phyloP scores from a whole-genome alignment of 192 early-diverging fungal genomes.

The Coemansia sp. region DNA sequence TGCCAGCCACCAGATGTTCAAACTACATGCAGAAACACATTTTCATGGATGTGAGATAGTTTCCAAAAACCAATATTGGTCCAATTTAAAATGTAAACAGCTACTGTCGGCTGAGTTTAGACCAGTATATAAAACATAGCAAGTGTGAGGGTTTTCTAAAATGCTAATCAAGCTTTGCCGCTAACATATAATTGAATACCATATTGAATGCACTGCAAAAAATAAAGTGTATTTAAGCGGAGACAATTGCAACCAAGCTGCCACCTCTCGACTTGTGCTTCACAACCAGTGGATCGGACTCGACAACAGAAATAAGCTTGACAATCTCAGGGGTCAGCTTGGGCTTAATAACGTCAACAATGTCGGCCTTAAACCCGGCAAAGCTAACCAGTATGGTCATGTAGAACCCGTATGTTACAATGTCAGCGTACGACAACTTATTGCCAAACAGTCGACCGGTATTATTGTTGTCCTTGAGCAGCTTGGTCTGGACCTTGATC shows the following conservation, averaged over 20 bases:
- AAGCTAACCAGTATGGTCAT: background rate
- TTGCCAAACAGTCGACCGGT: conserved; percentile 58
- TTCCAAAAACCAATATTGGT: too few species aligned
- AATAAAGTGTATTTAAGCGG: background rate
- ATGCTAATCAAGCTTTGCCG: too few species aligned
- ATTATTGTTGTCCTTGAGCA: conserved; percentile 51
- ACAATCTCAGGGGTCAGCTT: conserved; percentile 25
- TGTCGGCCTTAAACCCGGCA: background rate
- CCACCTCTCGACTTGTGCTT: conserved; percentile 17
- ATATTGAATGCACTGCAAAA: background rate
- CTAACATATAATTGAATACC: too few species aligned
- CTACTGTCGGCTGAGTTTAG: too few species aligned
- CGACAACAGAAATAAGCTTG: conserved; percentile 25
- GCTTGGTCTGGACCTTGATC: conserved; percentile 30
- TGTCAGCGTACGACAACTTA: conserved; percentile 49
- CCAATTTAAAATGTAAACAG: too few species aligned
- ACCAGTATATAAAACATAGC: too few species aligned
- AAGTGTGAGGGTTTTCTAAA: too few species aligned
- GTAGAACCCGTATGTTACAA: conserved; percentile 30
- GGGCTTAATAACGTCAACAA: background rate
- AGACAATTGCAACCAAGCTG: background rate
- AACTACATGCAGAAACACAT: too few species aligned
- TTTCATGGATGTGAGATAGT: too few species aligned
- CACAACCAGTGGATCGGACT: conserved; percentile 1
- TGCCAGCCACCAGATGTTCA: too few species aligned